Conservation (phyloP, 2,329 filamentous ascomycete genomes). For the Fusarium sp. region DNA sequence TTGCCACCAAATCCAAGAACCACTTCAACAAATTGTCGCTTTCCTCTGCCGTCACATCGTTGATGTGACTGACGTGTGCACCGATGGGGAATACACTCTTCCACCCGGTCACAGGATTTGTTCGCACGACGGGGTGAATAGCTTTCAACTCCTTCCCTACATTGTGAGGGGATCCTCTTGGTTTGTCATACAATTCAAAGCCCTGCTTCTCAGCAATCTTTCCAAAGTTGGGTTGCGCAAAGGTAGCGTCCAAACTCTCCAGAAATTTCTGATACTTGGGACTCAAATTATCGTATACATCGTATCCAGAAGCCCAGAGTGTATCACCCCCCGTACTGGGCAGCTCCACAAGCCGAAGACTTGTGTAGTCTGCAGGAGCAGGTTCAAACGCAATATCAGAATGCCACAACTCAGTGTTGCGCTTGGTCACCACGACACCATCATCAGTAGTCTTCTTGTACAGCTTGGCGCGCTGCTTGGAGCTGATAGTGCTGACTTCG, state of each 20-base stretch:
- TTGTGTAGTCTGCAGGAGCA: constrained; percentile 74
- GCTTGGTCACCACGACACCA: constrained; percentile 40
- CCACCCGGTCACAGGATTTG: constrained; percentile 73
- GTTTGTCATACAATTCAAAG: constrained; percentile 62
- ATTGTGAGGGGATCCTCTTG: constrained; percentile 67
- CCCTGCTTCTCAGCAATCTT: constrained; percentile 61
- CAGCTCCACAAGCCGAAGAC: constrained; percentile 67
- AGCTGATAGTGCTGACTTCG: constrained; percentile 74
- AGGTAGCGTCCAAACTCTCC: constrained; percentile 70
- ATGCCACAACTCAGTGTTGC: constrained; percentile 63
- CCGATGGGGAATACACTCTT: constrained; percentile 69
- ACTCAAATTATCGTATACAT: constrained; percentile 76
- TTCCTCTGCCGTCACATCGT: constrained; percentile 65
- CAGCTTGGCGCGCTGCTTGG: constrained; percentile 67
- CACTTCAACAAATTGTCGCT: constrained; percentile 65
- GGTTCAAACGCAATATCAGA: constrained; percentile 77
- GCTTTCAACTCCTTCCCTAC: constrained; percentile 64
- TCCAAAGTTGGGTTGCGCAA: constrained; percentile 66
- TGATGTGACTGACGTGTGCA: constrained; percentile 66
- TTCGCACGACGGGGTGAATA: constrained; percentile 69
- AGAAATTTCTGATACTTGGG: constrained; percentile 70
- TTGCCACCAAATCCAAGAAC: constrained; percentile 65
- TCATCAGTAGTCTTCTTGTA: constrained; percentile 59
- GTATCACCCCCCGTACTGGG: constrained; percentile 72
- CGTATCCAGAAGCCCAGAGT: constrained; percentile 78